Conservation (phyloP, 1,284 basidiomycete species). For the Trametes versicolor region DNA sequence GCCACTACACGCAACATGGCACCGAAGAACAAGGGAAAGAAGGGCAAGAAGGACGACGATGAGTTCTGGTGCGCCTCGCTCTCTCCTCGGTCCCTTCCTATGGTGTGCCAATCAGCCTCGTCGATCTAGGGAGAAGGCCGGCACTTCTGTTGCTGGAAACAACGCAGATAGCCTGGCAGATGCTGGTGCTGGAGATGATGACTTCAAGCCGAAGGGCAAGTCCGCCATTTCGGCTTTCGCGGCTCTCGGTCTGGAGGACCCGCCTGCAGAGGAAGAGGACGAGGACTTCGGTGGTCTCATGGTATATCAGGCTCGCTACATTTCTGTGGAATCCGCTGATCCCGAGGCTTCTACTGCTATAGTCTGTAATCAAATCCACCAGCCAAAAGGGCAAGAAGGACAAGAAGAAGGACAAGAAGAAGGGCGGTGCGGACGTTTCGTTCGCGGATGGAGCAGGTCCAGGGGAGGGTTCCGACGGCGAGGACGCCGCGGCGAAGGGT, state of each 20-base stretch:
- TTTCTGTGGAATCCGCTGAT: conserved; percentile 4
- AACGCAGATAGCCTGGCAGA: conserved; percentile 44
- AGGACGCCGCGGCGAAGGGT: conserved; percentile 47
- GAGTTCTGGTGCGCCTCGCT: conserved; percentile 77
- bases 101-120: neutral
- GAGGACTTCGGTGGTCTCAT: conserved; percentile 86
- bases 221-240: conserved; percentile 63
- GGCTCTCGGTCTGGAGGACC: conserved; percentile 57
- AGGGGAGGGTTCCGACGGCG: conserved; percentile 48
- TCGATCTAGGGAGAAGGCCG: conserved; percentile 70
- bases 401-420: conserved; percentile 69
- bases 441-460: conserved; percentile 48
- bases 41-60: conserved; percentile 85
- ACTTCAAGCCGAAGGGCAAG: conserved; percentile 42
- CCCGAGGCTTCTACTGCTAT: conserved; percentile 8
- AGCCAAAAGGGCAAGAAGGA: conserved; percentile 67
- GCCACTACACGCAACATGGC: conserved; percentile 62
- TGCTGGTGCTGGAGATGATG: conserved; percentile 54
- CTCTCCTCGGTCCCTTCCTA: neutral
- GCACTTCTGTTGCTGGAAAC: conserved; percentile 64
- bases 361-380: conserved; percentile 61
- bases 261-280: conserved; percentile 71
- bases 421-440: conserved; percentile 50
- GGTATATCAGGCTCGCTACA: conserved; percentile 58
- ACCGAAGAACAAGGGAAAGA: conserved; percentile 91